Evolutionary conservation across 2,329 filamentous ascomycete genomes (phyloP), one percentile per base, ranked within the genome.

Genomic region (Claviceps sp.): DNA sequence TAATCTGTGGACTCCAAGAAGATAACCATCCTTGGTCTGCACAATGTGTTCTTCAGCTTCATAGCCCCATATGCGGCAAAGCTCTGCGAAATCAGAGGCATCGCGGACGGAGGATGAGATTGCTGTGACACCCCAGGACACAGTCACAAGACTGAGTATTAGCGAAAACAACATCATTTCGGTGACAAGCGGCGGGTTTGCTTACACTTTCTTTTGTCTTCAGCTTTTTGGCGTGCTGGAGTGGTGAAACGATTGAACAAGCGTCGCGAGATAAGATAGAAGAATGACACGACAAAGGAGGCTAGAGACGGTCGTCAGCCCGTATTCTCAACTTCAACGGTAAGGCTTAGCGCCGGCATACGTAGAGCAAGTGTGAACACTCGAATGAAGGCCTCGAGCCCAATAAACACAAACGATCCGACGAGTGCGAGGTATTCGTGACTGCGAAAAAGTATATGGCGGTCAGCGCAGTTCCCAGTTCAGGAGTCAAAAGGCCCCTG

Each of bases 11-110:
- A 97, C 70, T 8, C 91, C 91, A 16, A 98, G 78, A 45, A 98
- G 74, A 64, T 94, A 98, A 16, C 93, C 93, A 72, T 98, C 93
- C 56, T 82, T 83, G 2, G 93, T 98, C 68, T 95, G 90, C 11
- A 95, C 87, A 48, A 98, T 84, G 66, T 98, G 93, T 69, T 98
- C 93, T 66, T 98, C 93, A 5, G 91, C 88, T 60, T 88, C 85
- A 68, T 96, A 97, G 47, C 90, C 91, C 67, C 84, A 95, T 13
- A 95, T 72, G 41, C 83, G 84, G 68, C 91, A 97, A n/a, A 98
- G 78, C 63, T 97, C 91, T 46, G 89, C 82, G 65, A 98, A 97
- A 64, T 97, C 93, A 55, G 87, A 81, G 4, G 91, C 89, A 63
- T 93, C 84, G 52, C 89, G 85, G 53, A 98, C 83, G 8, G 83